Base-by-base conservation (phyloP, 768 basidiomycete genomes). In the Tubosaeta sp. region DNA sequence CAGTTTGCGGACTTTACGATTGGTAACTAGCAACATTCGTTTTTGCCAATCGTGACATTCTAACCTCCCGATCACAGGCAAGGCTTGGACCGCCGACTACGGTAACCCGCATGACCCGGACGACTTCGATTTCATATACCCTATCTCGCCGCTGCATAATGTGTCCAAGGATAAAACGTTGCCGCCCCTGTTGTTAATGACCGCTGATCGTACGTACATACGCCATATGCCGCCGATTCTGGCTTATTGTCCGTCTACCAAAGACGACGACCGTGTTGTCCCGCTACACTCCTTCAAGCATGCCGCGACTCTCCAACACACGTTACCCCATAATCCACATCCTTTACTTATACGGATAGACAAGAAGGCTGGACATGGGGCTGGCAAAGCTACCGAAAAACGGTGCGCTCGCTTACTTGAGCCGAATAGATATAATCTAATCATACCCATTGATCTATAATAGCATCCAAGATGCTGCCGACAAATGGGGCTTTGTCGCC, bases 241-340 rank as follows among this genome's bases (percentile, higher is more conserved):
- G 41, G 45, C 56, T 60, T 19, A 60, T 31, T 19, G 17, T n/a
- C 29, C 22, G 27, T 43, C 42, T 37, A 35, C 19, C 31, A 12
- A 59, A 89, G 88, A 89, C 56, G 90, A 91, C 58, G 88, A 90
- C 60, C 84, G 90, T 32, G 90, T 92, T n/a, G 88, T 91, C 5
- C 88, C 88, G 1, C 72, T 89, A 64, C 91, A 91, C 68, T 88
- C 88, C 9, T 91, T 88, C 79, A 93, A 93, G 69, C 76, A 82
- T 46, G 83, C 85, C 0, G 91, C 91, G 14, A 82, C 82, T n/a
- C 72, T 91, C 34, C 90, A 93, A 63, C 70, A 91, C 63, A 71
- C 68, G 2, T 68, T 81, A 1, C 76, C 86, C 1, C 59, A 82
- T 43, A 92, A 91, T 65, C 79, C 81, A 0, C 70, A 89, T 60